Percentiles rank a stretch among this genome's conserved stretches.
Evolutionary conservation across 495 filamentous ascomycete species (phyloP).

Genomic region (Trichoderma gamsii): DNA sequence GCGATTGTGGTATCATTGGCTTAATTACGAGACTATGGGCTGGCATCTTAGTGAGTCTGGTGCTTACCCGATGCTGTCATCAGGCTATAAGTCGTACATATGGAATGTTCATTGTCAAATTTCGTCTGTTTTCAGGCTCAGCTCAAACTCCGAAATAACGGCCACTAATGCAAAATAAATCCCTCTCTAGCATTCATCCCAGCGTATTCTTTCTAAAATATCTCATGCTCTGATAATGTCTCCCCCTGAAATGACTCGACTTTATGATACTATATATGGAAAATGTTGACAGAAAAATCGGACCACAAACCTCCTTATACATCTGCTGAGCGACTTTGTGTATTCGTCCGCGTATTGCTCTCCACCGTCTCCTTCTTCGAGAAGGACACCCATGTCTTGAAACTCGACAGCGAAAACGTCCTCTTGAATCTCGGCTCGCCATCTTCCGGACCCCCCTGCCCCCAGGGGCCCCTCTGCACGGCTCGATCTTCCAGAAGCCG

Average conservation of each 20-base stretch:
- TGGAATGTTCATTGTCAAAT: too few relatives aligned
- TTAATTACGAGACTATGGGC: too few relatives aligned
- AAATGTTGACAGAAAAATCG: neutral
- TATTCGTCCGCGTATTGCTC: slow-evolving; percentile 20
- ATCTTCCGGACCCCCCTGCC: slow-evolving; percentile 35
- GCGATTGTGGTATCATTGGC: too few relatives aligned
- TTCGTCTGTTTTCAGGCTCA: too few relatives aligned
- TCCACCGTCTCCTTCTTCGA: slow-evolving; percentile 25
- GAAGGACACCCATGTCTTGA: slow-evolving; percentile 33
- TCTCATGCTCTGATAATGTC: neutral
- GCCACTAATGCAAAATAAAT: neutral
- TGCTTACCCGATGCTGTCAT: too few relatives aligned
- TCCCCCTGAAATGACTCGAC: neutral
- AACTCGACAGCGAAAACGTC: slow-evolving; percentile 36
- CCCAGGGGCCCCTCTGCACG: slow-evolving; percentile 35
- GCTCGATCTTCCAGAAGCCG: slow-evolving; percentile 39
- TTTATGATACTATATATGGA: neutral
- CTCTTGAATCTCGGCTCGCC: slow-evolving; percentile 28
- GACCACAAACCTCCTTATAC: neutral
- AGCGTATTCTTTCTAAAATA: neutral
- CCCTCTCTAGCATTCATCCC: neutral
- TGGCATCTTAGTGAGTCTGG: too few relatives aligned
- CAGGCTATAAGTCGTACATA: too few relatives aligned
- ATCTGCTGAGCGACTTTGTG: neutral
- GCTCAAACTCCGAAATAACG: neutral